Percentiles rank a stretch among this genome's conserved stretches.
Evolutionary conservation across 148 eudicot species (phyloP).

Genomic region (Chenopodium formosanum): DNA sequence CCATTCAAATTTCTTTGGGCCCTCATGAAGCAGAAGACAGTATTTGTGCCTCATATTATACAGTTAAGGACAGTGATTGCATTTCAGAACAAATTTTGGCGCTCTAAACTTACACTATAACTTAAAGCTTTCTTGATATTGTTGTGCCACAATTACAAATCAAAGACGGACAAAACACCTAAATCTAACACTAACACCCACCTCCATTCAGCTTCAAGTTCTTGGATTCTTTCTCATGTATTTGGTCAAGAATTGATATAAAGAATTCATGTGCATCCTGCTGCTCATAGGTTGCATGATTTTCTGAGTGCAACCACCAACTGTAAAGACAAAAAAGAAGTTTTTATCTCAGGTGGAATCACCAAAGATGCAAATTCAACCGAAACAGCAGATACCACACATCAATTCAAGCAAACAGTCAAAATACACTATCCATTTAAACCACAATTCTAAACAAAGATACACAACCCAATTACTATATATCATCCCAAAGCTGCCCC

Average conservation of each 20-base stretch:
- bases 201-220: slow-evolving; percentile 39
- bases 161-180: neutral
- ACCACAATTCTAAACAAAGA: neutral
- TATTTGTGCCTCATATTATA: neutral
- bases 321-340: slow-evolving; percentile 38
- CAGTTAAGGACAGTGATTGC: neutral
- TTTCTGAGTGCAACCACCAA: slow-evolving; percentile 76
- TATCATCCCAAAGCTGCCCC: neutral
- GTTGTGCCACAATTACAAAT: slow-evolving; percentile 3
- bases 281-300: slow-evolving; percentile 72
- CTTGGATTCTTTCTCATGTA: slow-evolving; percentile 62
- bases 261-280: slow-evolving; percentile 85
- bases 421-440: neutral
- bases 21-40: neutral
- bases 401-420: neutral
- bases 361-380: slow-evolving; percentile 11
- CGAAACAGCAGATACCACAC: slow-evolving; percentile 7
- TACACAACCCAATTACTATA: neutral
- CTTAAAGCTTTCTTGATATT: neutral
- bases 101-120: neutral
- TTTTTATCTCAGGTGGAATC: slow-evolving; percentile 12
- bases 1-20: neutral
- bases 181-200: slow-evolving; percentile 33
- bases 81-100: neutral
- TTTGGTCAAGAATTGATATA: slow-evolving; percentile 60